Conservation (phyloP, 179 eudicot genomes). For the Beta macrorhiza region DNA sequence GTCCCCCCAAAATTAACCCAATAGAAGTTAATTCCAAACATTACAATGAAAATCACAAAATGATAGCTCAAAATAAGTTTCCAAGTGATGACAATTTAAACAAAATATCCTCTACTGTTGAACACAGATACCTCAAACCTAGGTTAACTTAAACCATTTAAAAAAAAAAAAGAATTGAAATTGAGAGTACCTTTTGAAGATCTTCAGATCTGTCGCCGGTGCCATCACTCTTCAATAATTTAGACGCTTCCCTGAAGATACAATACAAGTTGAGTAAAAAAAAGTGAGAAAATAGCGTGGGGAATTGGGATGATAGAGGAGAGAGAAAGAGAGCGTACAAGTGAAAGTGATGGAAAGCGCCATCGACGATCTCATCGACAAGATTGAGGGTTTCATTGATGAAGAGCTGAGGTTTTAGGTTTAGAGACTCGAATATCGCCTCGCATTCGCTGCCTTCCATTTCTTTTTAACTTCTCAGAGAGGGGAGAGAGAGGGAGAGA, state of each 20-base stretch:
- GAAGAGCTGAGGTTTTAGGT: constrained; percentile 74
- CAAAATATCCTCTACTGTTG: no score
- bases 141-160: no score
- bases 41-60: neutral
- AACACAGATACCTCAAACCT: no score
- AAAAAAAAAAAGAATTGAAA: no score
- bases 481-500: no score
- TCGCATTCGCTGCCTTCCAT: constrained; percentile 78
- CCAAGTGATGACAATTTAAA: neutral
- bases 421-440: constrained; percentile 58
- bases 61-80: neutral
- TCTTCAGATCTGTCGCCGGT: constrained; percentile 64
- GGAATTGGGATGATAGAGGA: constrained; percentile 4
- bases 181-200: constrained; percentile 42
- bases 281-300: neutral
- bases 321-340: constrained; percentile 37
- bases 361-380: constrained; percentile 61
- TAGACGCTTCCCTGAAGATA: constrained; percentile 58
- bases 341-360: constrained; percentile 64
- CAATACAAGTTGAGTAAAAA: neutral
- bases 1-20: neutral
- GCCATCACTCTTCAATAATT: constrained; percentile 46
- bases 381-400: constrained; percentile 65
- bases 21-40: neutral
- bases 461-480: constrained; percentile 6